Evolutionary conservation across 2,329 filamentous ascomycete species (phyloP), one percentile per base, ranked within the genome.

Genomic region (Colletotrichum lupini): DNA sequence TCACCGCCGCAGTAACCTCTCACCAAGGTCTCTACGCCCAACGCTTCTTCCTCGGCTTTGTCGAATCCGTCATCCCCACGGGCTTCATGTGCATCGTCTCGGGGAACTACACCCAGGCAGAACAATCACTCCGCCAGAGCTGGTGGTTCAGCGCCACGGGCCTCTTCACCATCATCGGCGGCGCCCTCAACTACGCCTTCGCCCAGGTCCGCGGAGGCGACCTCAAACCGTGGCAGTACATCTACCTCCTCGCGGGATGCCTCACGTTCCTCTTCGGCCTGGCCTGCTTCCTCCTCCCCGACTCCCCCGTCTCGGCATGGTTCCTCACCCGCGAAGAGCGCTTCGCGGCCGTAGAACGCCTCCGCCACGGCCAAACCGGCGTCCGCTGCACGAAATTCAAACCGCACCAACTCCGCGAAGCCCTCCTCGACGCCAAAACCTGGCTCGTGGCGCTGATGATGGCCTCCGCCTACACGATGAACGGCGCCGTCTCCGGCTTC

Each of bases 401-500:
- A 80, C 74, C 77, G 35, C 79, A 80, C 0, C 92, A 93, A 78
- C 81, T 93, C 1, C 84, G 80, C 46, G 92, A 94, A 77, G 87
- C 87, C 0, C 19, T 90, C 0, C 76, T 87, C 2, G 92, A 93
- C 76, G 73, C 88, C 64, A 93, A 93, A 77, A 81, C 92, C 30
- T 93, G 89, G 85, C 84, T 93, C 1, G 82, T 93, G 4, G 87
- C 87, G 9, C 77, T 93, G 30, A 93, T 93, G 86, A 93, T 93
- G 91, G 90, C 89, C 1, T 89, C 90, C 0, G 91, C 91, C 1
- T 93, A 94, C 77, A 93, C 91, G 0, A 89, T 94, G 73, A 94
- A 94, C 77, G 92, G 92, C 11, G 92, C 92, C 7, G 90, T 94
- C 12, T 89, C 87, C 46, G 92, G 92, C 1, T 94, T 94, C 77